phyloP scores from a whole-genome alignment of 164 flowering plant genomes.

The Annona cherimola region DNA sequence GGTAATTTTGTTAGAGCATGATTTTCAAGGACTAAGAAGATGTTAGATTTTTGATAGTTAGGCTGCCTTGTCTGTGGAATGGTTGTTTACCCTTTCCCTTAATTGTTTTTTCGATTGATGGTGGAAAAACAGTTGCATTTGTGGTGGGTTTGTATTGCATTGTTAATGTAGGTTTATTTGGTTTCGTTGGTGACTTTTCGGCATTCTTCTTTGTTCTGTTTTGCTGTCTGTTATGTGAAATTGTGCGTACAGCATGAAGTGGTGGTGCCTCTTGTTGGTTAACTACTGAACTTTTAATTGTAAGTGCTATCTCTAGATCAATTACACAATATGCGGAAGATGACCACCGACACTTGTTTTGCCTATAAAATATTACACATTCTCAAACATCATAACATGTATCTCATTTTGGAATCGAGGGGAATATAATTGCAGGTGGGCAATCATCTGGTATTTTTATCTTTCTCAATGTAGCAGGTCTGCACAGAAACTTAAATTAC shows the following conservation, averaged over 20 bases:
- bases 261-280: neutral
- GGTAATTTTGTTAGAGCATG: slow-evolving; percentile 36
- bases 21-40: neutral
- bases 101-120: neutral
- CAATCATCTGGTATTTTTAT: too few relatives aligned
- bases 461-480: too few relatives aligned
- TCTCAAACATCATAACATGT: too few relatives aligned
- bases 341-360: too few relatives aligned
- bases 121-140: neutral
- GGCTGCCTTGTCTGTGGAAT: neutral
- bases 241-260: neutral
- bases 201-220: neutral
- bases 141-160: neutral
- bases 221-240: neutral
- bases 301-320: too few relatives aligned
- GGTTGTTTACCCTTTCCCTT: neutral
- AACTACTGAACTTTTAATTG: too few relatives aligned
- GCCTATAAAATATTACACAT: too few relatives aligned
- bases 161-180: neutral
- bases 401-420: too few relatives aligned
- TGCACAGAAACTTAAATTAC: too few relatives aligned
- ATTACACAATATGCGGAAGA: too few relatives aligned
- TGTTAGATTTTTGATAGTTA: too few relatives aligned
- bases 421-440: too few relatives aligned
- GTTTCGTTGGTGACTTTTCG: neutral